Evolutionary conservation across 495 filamentous ascomycete genomes (phyloP).

Genomic region (Neurospora africana): DNA sequence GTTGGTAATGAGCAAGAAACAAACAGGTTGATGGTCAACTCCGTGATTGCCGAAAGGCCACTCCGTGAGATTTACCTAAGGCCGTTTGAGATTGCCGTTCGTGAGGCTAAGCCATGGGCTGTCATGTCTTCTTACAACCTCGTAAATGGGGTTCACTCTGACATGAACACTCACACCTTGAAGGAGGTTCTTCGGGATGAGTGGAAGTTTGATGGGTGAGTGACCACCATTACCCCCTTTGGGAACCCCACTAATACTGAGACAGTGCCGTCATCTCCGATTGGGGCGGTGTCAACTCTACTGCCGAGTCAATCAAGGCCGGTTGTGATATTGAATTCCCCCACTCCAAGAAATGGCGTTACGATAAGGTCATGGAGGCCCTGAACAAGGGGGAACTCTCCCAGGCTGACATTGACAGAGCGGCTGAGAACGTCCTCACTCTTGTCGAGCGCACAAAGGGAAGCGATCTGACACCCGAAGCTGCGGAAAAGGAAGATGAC

Average conservation of each 20-base stretch:
- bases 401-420: slow-evolving; percentile 34
- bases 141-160: slow-evolving; percentile 69
- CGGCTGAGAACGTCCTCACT: slow-evolving; percentile 55
- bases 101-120: slow-evolving; percentile 68
- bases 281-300: slow-evolving; percentile 64
- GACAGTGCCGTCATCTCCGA: slow-evolving; percentile 60
- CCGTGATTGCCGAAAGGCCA: slow-evolving; percentile 59
- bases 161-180: slow-evolving; percentile 60
- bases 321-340: slow-evolving; percentile 77
- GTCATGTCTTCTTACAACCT: slow-evolving; percentile 81
- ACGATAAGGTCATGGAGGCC: slow-evolving; percentile 52
- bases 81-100: slow-evolving; percentile 71
- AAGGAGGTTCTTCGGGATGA: slow-evolving; percentile 65
- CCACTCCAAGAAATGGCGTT: slow-evolving; percentile 59
- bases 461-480: slow-evolving; percentile 49
- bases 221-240: slow-evolving; percentile 2
- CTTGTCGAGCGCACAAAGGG: slow-evolving; percentile 55
- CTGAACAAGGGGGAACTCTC: slow-evolving; percentile 51
- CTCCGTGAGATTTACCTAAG: slow-evolving; percentile 73
- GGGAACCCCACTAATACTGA: slow-evolving; percentile 7
- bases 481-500: slow-evolving; percentile 52
- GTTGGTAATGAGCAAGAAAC: slow-evolving; percentile 82
- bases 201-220: slow-evolving; percentile 62
- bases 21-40: slow-evolving; percentile 61
- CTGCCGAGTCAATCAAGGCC: slow-evolving; percentile 57